Base-by-base conservation (phyloP, 306 rosid species). In the Benincasa hispida region DNA sequence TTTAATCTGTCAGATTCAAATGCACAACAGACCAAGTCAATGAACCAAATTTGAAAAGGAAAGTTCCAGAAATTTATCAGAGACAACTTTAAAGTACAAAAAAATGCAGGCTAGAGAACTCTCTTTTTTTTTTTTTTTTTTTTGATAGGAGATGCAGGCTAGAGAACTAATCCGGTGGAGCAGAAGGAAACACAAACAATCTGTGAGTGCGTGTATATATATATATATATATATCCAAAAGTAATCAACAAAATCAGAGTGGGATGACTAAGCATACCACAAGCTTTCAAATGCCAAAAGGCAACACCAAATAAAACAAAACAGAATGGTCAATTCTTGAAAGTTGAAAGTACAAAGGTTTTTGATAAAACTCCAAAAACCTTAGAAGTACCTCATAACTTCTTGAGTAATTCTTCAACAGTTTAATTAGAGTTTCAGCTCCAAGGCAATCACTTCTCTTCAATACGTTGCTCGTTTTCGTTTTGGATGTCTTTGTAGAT, bases 361-460 rank as follows among this genome's bases (percentile, higher is more conserved):
- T 42, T 60, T 7, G 8, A 72, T 62, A 55, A 17, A 56, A 62
- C 10, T 62, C 25, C 24, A 18, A 2, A 63, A 70, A 48, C 28
- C 41, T 5, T 60, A 34, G 4, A 30, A 53, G 45, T 84, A 95
- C 99, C 93, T 92, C 98, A 13, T 95, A 87, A 72, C 99, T 95
- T 89, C 99, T 88, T 21, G 98, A 89, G 85, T 92, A 95, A 82
- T 92, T 95, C 91, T 92, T 95, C 87, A 95, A 83, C 88, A 95
- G 77, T 81, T 95, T 95, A 41, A 95, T 82, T 48, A 95, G 97
- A 62, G 96, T 95, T 75, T 92, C 98, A 69, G 97, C 99, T 75
- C 99, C 99, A 39, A 95, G 96, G 66, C 99, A 95, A 83, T 95
- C 98, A 77, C 98, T 95, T 39, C 91, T 81, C 79, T 86, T 96